Conservation (phyloP, 1,284 basidiomycete genomes). For the Ceraceosorus bombacis region DNA sequence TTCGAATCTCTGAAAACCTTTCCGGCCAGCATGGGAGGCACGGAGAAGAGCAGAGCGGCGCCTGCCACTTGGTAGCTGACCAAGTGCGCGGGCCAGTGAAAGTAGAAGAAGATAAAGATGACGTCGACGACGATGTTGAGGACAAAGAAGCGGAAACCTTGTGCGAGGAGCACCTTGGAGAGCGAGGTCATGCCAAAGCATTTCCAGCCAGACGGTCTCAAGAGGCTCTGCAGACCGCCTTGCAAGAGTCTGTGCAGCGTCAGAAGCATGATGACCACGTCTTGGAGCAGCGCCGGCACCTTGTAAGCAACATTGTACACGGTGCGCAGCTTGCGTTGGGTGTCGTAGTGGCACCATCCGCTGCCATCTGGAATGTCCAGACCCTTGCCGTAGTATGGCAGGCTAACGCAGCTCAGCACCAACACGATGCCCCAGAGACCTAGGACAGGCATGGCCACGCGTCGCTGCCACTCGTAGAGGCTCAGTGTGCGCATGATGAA, state of each 20-base stretch:
- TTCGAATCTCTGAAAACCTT: slow-evolving; percentile 17
- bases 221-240: slow-evolving; percentile 14
- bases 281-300: slow-evolving; percentile 15
- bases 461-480: slow-evolving; percentile 18
- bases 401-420: slow-evolving; percentile 8
- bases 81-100: slow-evolving; percentile 4
- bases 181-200: neutral
- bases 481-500: slow-evolving; percentile 25
- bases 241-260: slow-evolving; percentile 24
- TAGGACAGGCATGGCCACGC: slow-evolving; percentile 15
- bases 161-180: slow-evolving; percentile 19
- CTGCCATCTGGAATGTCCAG: slow-evolving; percentile 14
- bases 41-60: slow-evolving; percentile 13
- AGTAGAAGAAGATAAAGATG: slow-evolving; percentile 20
- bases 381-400: slow-evolving; percentile 20
- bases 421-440: slow-evolving; percentile 13
- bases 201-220: neutral
- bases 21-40: slow-evolving; percentile 21
- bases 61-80: slow-evolving; percentile 19
- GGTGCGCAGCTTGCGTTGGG: slow-evolving; percentile 11
- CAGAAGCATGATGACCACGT: slow-evolving; percentile 18
- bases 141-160: slow-evolving; percentile 23
- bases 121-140: slow-evolving; percentile 17
- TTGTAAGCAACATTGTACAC: slow-evolving; percentile 18
- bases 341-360: slow-evolving; percentile 20